Evolutionary conservation across 768 basidiomycete genomes (phyloP), one percentile per base, ranked within the genome.

Genomic region (Russula sp.): DNA sequence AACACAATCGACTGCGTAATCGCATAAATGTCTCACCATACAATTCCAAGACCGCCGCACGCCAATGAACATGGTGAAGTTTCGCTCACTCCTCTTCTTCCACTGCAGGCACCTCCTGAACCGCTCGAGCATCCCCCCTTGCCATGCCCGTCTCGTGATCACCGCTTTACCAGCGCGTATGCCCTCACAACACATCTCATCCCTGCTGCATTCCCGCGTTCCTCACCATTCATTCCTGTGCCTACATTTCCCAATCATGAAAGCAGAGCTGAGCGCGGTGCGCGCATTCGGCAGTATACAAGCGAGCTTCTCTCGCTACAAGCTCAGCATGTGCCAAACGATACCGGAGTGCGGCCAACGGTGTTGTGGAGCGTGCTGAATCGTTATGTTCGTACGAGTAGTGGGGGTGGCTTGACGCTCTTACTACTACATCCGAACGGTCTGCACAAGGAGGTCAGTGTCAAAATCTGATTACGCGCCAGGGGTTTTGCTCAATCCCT

Each of bases 351-450:
- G 20, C 72, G 68, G 51, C 59, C 64, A 60, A 74, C 64, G 58
- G 69, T 81, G 5, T 71, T 92, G 56, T 91, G 88, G 88, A 84
- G 81, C 55, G 85, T 81, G 55, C 69, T 85, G 38, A 90, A 93
- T 68, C 81, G 90, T 45, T 92, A 87, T 70, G 79, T 81, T 34
- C 77, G 76, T 67, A 73, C 71, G 47, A 75, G 70, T 8, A 49
- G 66, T 10, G 61, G 56, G 36, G 70, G 68, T 25, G 83, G 87
- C 0, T 55, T 89, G 10, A 95, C 91, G 0, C 72, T 95, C 55
- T 81, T 94, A 64, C 76, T 90, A 50, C 82, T 83, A 4, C 93
- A 95, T 70, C 91, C 90, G 2, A 95, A 91, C 72, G 93, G 94
- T 1, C 87, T 95, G 67, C 83, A 82, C 50, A 95, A 94, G 71